Evolutionary conservation across 176 grass and related monocot genomes (phyloP), one percentile per base, ranked within the genome.

Genomic region (Puya raimondii): DNA sequence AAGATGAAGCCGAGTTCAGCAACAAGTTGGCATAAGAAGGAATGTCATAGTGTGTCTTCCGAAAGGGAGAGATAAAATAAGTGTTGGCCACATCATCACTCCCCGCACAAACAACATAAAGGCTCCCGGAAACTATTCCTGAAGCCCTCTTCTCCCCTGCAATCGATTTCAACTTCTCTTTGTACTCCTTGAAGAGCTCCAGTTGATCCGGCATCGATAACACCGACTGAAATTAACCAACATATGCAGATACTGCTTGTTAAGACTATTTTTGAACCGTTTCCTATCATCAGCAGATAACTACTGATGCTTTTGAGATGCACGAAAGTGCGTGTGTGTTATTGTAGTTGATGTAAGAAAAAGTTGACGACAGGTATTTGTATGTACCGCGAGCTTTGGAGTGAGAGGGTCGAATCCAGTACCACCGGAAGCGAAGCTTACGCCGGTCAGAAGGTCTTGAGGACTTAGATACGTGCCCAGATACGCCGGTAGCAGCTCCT

Each of bases 391-490:
- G 0, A 97, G 70, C 0, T 80, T 50, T 2, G 93, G 70, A 1
- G 93, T 97, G 5, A 90, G 84, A 11, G 89, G 89, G 48, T 97
- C 91, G 68, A 83, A 95, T 10, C 91, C 91, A 0, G 91, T 95
- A 20, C 82, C 91, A 1, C 91, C 91, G 0, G 91, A 95, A 18
- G 91, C 91, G 71, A 95, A 95, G 83, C 91, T 95, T 2, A 95
- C 91, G 63, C 91, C 91, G 16, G 91, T 95, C 11, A 76, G 66
- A 10, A 95, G 79, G 26, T 95, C 91, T 61, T 87, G 57, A 21
- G 86, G 81, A 14, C 72, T 79, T 48, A 80, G 78, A 1, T 74
- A 64, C 0, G 56, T 74, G 49, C 87, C 76, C 0, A 90, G 22
- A 74, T 86, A 95, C 2, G 84, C 33, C 12, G 86, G 72, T 8